A percentile compares a stretch with the other conserved stretches of the same genome.
Conservation (phyloP, 2,329 filamentous ascomycete genomes). For the Ceratocystiopsis sp. region DNA sequence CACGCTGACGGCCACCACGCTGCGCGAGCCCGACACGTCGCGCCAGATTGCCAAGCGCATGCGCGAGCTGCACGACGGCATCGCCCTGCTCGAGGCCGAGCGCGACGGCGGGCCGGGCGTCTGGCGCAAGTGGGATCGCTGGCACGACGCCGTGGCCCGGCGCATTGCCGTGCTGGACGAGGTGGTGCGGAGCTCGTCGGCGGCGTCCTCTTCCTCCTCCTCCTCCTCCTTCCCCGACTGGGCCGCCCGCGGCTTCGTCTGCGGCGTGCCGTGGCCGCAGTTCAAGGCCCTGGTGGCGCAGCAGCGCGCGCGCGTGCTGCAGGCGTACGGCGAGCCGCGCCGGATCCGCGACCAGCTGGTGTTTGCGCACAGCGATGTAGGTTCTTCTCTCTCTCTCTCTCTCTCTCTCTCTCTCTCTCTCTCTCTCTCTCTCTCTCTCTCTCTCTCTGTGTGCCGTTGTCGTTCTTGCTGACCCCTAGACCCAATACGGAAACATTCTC, state of each 20-base stretch:
- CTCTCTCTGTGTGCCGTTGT: too few species aligned
- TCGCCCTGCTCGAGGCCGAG: slow-evolving; percentile 70
- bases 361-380: slow-evolving; percentile 95
- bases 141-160: slow-evolving; percentile 51
- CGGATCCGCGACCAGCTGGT: slow-evolving; percentile 60
- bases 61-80: slow-evolving; percentile 86
- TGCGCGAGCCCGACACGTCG: slow-evolving; percentile 69
- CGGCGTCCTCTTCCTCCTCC: slow-evolving; percentile 13
- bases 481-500: slow-evolving; percentile 95
- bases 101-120: slow-evolving; percentile 63
- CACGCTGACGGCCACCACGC: slow-evolving; percentile 57
- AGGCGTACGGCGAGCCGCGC: slow-evolving; percentile 49
- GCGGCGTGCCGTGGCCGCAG: slow-evolving; percentile 63
- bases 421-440: too few species aligned
- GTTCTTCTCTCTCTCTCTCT: slow-evolving; percentile 14
- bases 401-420: neutral
- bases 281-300: slow-evolving; percentile 62
- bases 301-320: slow-evolving; percentile 59
- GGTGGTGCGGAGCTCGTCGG: slow-evolving; percentile 31
- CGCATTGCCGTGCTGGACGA: slow-evolving; percentile 39
- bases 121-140: slow-evolving; percentile 90
- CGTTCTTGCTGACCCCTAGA: slow-evolving; percentile 31
- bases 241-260: slow-evolving; percentile 59
- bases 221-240: slow-evolving; percentile 27
- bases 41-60: slow-evolving; percentile 94